Evolutionary conservation across 805 yeast genomes (phyloP).

Genomic region (Saccharomycodes ludwigii): DNA sequence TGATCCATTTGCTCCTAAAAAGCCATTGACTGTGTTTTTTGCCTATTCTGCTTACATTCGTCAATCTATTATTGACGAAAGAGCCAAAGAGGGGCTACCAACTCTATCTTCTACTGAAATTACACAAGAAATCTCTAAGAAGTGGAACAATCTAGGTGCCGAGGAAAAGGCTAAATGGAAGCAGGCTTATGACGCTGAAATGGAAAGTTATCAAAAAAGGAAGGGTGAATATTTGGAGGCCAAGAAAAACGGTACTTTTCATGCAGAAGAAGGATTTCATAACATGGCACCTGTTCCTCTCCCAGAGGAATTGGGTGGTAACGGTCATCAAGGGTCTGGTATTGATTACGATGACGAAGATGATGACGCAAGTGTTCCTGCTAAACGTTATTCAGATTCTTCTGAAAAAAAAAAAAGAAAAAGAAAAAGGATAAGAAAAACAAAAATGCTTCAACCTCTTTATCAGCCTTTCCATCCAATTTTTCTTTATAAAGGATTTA

Average conservation of each 20-base stretch:
- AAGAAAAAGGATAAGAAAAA: conserved; percentile 43
- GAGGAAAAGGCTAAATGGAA: conserved; percentile 65
- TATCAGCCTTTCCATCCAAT: no score
- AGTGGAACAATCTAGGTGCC: conserved; percentile 67
- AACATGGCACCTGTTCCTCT: conserved; percentile 30
- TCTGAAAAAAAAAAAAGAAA: conserved; percentile 34
- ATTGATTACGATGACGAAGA: conserved; percentile 12
- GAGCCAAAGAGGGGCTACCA: conserved; percentile 44
- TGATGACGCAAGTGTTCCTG: conserved; percentile 7
- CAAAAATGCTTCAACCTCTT: conserved; percentile 19
- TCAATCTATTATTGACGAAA: conserved; percentile 55
- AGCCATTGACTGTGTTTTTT: conserved; percentile 82
- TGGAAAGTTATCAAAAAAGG: conserved; percentile 31
- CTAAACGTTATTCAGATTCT: conserved; percentile 12
- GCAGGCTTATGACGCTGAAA: conserved; percentile 34
- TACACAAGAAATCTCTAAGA: conserved; percentile 63
- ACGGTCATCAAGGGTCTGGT: background rate
- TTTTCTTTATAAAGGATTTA: no score
- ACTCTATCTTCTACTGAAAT: conserved; percentile 65
- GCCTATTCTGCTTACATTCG: conserved; percentile 65
- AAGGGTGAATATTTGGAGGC: conserved; percentile 36
- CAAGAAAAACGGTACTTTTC: conserved; percentile 28
- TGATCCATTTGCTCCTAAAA: conserved; percentile 94
- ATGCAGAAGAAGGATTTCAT: conserved; percentile 17
- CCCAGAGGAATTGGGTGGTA: conserved; percentile 20